Percentiles rank a stretch among this genome's conserved stretches.
Conservation (phyloP, 2,329 filamentous ascomycete species). For the Microthyrium microscopicum region DNA sequence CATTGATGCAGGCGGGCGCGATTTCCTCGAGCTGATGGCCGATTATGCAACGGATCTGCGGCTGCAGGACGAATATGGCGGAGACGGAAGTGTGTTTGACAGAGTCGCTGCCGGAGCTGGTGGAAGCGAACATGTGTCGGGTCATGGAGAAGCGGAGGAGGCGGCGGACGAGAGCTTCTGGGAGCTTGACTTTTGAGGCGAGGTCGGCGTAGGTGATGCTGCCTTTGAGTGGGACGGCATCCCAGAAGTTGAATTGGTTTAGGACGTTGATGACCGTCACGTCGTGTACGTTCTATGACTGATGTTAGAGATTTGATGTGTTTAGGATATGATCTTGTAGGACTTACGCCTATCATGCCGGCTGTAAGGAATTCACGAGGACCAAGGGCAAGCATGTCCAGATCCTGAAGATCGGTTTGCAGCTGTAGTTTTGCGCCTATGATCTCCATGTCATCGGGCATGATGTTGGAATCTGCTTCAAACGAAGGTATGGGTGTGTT, state of each 20-base stretch:
- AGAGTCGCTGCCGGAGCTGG: background rate
- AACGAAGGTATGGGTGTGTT: background rate
- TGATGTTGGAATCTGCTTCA: background rate
- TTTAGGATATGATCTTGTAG: too few relatives aligned
- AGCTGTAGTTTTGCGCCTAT: too few relatives aligned
- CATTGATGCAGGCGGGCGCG: slow-evolving; percentile 2
- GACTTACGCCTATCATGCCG: too few relatives aligned
- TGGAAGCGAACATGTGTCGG: slow-evolving; percentile 19
- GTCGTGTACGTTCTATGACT: slow-evolving; percentile 4
- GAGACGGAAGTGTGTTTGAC: slow-evolving; percentile 6
- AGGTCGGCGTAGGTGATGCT: slow-evolving; percentile 22
- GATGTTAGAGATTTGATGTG: background rate
- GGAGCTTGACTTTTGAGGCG: slow-evolving; percentile 13
- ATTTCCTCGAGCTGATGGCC: slow-evolving; percentile 7
- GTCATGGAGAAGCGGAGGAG: slow-evolving; percentile 19
- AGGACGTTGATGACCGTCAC: slow-evolving; percentile 25
- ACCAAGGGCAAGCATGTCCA: too few relatives aligned
- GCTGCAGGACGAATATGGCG: background rate
- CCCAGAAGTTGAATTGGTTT: slow-evolving; percentile 37
- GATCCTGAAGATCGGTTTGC: too few relatives aligned
- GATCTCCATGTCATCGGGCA: too few relatives aligned
- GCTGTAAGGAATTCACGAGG: too few relatives aligned
- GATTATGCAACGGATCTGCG: slow-evolving; percentile 3
- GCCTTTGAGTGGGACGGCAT: slow-evolving; percentile 31
- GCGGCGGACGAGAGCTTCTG: slow-evolving; percentile 15